Evolutionary conservation across 352 stramenopile genomes (phyloP).

Genomic region (Albugo laibachii): DNA sequence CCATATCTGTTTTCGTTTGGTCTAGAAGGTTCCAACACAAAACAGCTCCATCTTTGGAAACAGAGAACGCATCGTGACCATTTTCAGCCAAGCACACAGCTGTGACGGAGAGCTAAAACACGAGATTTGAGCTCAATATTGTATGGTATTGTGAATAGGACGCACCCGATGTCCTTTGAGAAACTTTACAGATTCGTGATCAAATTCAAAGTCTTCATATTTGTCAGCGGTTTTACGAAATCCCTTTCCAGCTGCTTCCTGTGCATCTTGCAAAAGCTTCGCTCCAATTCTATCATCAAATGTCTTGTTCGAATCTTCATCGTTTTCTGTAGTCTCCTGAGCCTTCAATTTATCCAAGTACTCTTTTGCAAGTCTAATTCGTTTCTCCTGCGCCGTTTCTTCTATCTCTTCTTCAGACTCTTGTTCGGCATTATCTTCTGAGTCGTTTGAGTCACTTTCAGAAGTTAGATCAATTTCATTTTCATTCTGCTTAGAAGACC

Average conservation of each 20-base stretch:
- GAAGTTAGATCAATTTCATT: too few species aligned
- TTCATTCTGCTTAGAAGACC: too few species aligned
- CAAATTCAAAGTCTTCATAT: conserved; percentile 72
- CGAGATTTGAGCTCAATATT: conserved; percentile 7
- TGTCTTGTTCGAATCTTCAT: conserved; percentile 13
- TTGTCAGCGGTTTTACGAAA: conserved; percentile 69
- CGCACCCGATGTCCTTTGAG: conserved; percentile 34
- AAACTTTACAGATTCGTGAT: conserved; percentile 51
- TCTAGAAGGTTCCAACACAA: conserved; percentile 76
- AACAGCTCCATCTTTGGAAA: conserved; percentile 84
- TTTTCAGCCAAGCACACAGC: conserved; percentile 77
- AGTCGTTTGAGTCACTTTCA: not conserved
- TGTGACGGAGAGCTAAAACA: conserved; percentile 57
- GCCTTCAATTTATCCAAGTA: conserved; percentile 71
- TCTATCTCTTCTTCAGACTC: conserved; percentile 38
- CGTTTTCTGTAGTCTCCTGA: conserved; percentile 16
- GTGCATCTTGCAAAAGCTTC: conserved; percentile 62
- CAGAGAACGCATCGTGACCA: conserved; percentile 79
- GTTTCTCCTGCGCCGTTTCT: conserved; percentile 79
- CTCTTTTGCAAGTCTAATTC: conserved; percentile 73
- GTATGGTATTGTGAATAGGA: conserved; percentile 3
- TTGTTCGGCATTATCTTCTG: conserved; percentile 6
- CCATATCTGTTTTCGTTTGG: conserved; percentile 49
- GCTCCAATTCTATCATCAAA: conserved; percentile 46
- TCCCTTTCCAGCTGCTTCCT: conserved; percentile 72